Base-by-base conservation (phyloP, 2,329 filamentous ascomycete genomes). In the Gremmenia infestans region DNA sequence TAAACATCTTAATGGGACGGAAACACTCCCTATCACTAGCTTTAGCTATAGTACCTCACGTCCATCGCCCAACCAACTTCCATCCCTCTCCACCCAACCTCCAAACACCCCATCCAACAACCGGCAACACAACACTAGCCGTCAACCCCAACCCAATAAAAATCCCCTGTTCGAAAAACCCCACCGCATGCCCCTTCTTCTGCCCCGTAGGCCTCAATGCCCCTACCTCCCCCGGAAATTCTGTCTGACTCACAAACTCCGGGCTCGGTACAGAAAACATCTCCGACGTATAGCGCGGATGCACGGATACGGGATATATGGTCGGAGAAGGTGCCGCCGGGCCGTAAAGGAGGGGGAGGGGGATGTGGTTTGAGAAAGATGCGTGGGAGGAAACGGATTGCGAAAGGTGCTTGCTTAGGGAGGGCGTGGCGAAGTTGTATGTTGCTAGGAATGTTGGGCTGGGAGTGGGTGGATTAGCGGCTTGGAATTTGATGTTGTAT, bases 311-410 rank as follows among this genome's bases (percentile, higher is more conserved):
- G 86, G 74, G 2, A 86, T 45, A 45, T 12, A 17, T 45, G 15
- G 42, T 7, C 15, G 42, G 42, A 8, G 5, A 19, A 9, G 42
- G 42, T 9, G 42, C 15, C 4, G 42, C n/a, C 5, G 42, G 42
- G 2, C 42, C 42, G 19, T 76, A 63, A 4, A 86, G 74, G 2
- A 86, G 70, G 36, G 79, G 74, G 2, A 71, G 59, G 0, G 83
- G 82, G 6, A 86, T 74, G 52, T 83, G 78, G 65, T 86, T 86
- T 54, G 81, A 71, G 64, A 78, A 80, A 0, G 78, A 77, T 0
- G 76, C 65, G 12, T 77, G 70, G 2, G 80, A 72, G 8, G 73
- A 63, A 37, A 85, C 70, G 66, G 81, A 83, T 60, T 86, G 80
- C 7, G 75, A 73, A 4, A 86, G 72, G 59, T 86, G 87, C 65